phyloP scores from a whole-genome alignment of 2,329 filamentous ascomycete species.

The Monosporascus cannonballus region DNA sequence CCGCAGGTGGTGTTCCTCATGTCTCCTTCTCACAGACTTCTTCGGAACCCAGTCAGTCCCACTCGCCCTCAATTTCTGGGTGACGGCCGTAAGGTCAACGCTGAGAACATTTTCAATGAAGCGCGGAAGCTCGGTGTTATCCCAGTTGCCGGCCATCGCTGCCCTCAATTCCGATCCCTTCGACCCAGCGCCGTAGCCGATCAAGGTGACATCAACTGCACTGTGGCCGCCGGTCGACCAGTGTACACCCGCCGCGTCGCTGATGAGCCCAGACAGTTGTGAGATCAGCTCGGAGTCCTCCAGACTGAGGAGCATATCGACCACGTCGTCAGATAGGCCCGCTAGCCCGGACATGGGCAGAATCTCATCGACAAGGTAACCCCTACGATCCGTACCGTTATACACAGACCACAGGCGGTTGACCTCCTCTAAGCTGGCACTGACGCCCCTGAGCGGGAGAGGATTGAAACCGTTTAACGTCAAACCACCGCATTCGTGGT shows the following conservation, averaged over 20 bases:
- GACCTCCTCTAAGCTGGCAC: conserved; percentile 26
- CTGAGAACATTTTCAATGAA: conserved; percentile 18
- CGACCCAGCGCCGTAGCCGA: conserved; percentile 24
- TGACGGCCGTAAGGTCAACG: conserved; percentile 15
- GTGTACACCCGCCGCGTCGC: conserved; percentile 24
- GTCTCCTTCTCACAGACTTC: background rate
- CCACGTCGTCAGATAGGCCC: conserved; percentile 21
- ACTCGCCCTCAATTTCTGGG: conserved; percentile 8
- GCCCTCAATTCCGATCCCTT: conserved; percentile 11
- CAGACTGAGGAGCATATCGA: conserved; percentile 18
- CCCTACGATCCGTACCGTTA: conserved; percentile 23
- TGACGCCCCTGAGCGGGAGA: conserved; percentile 21
- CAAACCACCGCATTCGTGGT: conserved; percentile 34
- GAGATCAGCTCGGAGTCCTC: conserved; percentile 17
- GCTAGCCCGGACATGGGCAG: conserved; percentile 27
- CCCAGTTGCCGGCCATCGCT: conserved; percentile 18
- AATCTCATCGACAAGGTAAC: conserved; percentile 21
- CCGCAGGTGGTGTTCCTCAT: no score
- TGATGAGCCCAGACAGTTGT: conserved; percentile 24
- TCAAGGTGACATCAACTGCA: conserved; percentile 28
- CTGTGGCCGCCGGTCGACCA: conserved; percentile 30
- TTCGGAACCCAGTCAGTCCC: conserved; percentile 2
- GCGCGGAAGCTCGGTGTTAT: conserved; percentile 18
- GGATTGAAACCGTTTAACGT: conserved; percentile 32
- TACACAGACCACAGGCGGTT: conserved; percentile 20